These are phyloP conservation scores for Boletus sp. DNA, from an alignment of 1,284 basidiomycete genomes.

Conservation along the genomic window DNA sequence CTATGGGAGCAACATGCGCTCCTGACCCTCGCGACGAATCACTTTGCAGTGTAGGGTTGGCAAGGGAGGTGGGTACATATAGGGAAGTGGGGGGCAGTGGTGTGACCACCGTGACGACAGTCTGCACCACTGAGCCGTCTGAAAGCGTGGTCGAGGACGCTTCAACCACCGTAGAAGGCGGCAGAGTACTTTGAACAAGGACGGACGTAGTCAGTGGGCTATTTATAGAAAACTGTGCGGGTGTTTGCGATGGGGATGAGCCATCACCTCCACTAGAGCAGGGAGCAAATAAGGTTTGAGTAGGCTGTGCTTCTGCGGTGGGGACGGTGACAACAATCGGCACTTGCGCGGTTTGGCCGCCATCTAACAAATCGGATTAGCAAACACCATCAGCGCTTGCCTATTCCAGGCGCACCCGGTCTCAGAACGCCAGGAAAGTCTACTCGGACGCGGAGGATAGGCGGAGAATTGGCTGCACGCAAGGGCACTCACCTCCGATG, in stretches of 20 bases:
- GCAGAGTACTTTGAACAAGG: slow-evolving; percentile 23
- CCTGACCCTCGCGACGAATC: slow-evolving; percentile 19
- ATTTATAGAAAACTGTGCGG: neutral
- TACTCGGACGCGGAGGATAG: neutral
- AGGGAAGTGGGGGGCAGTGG: slow-evolving; percentile 26
- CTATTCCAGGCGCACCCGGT: slow-evolving; percentile 3
- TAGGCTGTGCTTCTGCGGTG: slow-evolving; percentile 32
- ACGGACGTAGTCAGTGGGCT: slow-evolving; percentile 24
- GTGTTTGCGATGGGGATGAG: slow-evolving; percentile 9
- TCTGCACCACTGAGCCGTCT: slow-evolving; percentile 34
- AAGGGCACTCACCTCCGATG: slow-evolving; percentile 31
- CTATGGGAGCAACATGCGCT: slow-evolving; percentile 42
- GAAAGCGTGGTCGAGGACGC: slow-evolving; percentile 31
- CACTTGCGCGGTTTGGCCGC: slow-evolving; percentile 32
- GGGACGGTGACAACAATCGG: slow-evolving; percentile 36
- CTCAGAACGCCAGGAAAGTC: neutral
- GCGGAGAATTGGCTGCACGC: neutral
- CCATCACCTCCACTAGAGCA: slow-evolving; percentile 17
- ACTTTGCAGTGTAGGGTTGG: slow-evolving; percentile 21
- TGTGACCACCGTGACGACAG: slow-evolving; percentile 31
- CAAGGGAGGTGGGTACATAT: slow-evolving; percentile 27
- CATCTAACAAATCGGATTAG: slow-evolving; percentile 28
- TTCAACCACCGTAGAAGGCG: slow-evolving; percentile 25
- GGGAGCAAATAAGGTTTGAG: slow-evolving; percentile 39
- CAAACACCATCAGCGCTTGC: neutral